Evolutionary conservation across 2,329 filamentous ascomycete genomes (phyloP), one percentile per base, ranked within the genome.

Genomic region (Clonostachys rhizophaga): DNA sequence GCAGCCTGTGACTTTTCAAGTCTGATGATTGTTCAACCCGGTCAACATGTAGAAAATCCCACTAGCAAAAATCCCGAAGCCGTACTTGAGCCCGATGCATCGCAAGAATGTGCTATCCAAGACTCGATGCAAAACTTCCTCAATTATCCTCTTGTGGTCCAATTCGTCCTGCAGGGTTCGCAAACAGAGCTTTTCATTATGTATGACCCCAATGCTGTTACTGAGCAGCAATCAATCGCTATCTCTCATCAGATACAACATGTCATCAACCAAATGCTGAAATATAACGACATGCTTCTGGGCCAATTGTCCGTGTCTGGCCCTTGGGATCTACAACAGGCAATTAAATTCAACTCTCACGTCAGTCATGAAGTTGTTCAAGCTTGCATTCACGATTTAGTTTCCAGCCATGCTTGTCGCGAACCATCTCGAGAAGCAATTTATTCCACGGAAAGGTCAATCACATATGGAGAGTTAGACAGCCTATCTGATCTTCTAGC

Each of bases 1-100:
- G 46, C 40, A 13, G 53, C 53, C 5, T 49, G 48, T 34, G 47
- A 54, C 6, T 55, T 56, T 36, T 45, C 42, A 34, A 53, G 46
- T 33, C 40, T 54, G 16, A 34, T 45, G 16, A 36, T 45, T 3
- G 34, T 45, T 16, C 43, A 45, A 14, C 34, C 43, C 6, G 16
- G 42, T 8, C 36, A 39, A 5, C 36, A 39, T 39, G 7, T 39
- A 7, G 36, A 39, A 30, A 30, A 30, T 10, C 9, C 24, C 4
- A 30, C 24, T 30, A 30, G 8, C 24, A 10, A 4, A 3, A 10
- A 30, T 10, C 24, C 8, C 24, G 9, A 30, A 30, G 24, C 8
- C 9, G 24, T 30, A 30, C 24, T 30, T 30, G 24, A 30, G 24
- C 24, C 24, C 9, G 24, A 30, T 30, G 24, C 2, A 30, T 30